Percentiles rank a stretch among this genome's conserved stretches.
Conservation (phyloP, 2,329 filamentous ascomycete species). For the Furcasterigmium sp. region DNA sequence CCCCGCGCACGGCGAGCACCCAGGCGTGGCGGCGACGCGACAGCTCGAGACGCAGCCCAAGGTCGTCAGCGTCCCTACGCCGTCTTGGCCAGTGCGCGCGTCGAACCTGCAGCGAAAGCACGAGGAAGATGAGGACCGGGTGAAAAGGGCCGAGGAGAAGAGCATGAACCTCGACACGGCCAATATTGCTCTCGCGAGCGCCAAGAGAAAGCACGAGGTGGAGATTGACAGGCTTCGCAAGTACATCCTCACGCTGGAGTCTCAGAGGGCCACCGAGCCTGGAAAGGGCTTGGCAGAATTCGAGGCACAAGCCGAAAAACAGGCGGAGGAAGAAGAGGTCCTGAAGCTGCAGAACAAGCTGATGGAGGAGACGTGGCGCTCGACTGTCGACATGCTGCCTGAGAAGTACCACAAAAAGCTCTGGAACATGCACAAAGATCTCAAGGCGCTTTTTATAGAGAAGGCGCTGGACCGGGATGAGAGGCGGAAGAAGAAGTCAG, state of each 20-base stretch:
- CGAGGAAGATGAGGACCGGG: conserved; percentile 15
- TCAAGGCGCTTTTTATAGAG: too few relatives aligned
- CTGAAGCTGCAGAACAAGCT: neutral
- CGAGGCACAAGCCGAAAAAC: neutral
- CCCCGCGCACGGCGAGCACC: conserved; percentile 42
- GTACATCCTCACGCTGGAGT: neutral
- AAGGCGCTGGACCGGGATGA: neutral
- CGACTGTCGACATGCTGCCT: neutral
- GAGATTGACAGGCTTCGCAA: conserved; percentile 16
- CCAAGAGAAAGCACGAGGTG: conserved; percentile 14
- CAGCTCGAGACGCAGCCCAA: conserved; percentile 32
- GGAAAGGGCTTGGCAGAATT: conserved; percentile 2
- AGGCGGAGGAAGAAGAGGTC: neutral
- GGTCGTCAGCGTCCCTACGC: conserved; percentile 20
- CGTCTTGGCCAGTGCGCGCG: conserved; percentile 22
- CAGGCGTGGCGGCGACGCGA: conserved; percentile 36
- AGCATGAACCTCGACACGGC: conserved; percentile 9
- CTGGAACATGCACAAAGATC: neutral
- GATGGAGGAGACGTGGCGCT: neutral
- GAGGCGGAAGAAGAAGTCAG: neutral
- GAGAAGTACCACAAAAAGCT: conserved; percentile 1
- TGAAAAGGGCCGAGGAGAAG: conserved; percentile 5
- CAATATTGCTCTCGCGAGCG: conserved; percentile 12
- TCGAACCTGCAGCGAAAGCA: conserved; percentile 22
- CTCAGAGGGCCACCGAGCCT: too few relatives aligned